Evolutionary conservation across 345 rosid species (phyloP).

Genomic region (Eucalyptus pumila): DNA sequence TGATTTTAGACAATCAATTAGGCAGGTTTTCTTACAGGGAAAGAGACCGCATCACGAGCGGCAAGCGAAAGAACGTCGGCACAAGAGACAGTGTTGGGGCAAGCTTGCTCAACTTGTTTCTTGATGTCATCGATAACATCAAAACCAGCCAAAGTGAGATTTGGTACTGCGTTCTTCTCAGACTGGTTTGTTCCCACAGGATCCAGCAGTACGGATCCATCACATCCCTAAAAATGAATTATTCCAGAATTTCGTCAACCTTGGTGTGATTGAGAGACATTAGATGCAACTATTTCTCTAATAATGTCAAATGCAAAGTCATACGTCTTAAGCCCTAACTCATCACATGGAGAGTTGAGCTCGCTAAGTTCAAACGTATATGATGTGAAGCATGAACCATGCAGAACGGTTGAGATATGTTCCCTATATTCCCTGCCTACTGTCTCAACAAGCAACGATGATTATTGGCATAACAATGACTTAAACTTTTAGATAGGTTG

Average conservation of each 20-base stretch:
- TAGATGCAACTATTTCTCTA: background rate
- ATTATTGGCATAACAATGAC: background rate
- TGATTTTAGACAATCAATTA: background rate
- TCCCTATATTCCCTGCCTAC: background rate
- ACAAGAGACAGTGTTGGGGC: conserved; percentile 43
- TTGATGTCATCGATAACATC: conserved; percentile 56
- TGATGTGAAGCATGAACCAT: background rate
- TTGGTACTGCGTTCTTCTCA: conserved; percentile 53
- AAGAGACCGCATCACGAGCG: conserved; percentile 52
- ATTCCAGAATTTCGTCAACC: background rate
- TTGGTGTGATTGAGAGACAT: background rate
- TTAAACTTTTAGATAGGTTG: background rate
- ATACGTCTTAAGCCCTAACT: background rate
- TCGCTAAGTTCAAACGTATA: background rate
- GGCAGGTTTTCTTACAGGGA: conserved; percentile 9
- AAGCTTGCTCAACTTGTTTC: conserved; percentile 18
- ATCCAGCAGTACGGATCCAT: conserved; percentile 41
- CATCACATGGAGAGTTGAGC: background rate
- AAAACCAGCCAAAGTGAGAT: conserved; percentile 26
- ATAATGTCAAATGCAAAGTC: background rate
- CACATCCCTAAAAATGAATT: conserved; percentile 36
- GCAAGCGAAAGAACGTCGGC: conserved; percentile 52
- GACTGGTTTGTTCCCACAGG: background rate
- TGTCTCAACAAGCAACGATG: background rate
- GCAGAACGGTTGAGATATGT: background rate